Percentiles rank a stretch among this genome's conserved stretches.
Evolutionary conservation across 306 rosid species (phyloP).

Genomic region (Medicago lupulina): DNA sequence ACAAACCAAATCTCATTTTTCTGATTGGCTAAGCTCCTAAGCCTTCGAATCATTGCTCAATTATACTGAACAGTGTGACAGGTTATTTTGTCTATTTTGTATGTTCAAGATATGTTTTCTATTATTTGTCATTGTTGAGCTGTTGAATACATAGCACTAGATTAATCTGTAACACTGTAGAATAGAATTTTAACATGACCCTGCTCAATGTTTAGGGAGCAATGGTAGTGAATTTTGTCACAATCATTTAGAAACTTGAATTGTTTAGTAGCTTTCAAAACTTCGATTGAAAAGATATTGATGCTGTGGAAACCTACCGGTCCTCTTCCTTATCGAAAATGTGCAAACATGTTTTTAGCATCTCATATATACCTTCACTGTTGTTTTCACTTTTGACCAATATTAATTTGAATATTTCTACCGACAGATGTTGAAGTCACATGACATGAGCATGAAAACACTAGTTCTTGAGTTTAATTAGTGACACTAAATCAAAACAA

Average conservation of each 20-base stretch:
- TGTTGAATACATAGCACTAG: background rate
- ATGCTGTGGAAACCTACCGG: constrained; percentile 1
- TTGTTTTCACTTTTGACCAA: background rate
- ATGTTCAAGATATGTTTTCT: constrained; percentile 37
- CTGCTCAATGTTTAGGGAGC: constrained; percentile 45
- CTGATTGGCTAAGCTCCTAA: constrained; percentile 1
- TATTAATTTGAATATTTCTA: background rate
- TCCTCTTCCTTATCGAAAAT: constrained; percentile 20
- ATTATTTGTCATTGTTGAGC: constrained; percentile 40
- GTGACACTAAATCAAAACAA: too few relatives aligned
- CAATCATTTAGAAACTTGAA: constrained; percentile 32
- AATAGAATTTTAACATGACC: constrained; percentile 39
- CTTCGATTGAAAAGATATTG: constrained; percentile 26
- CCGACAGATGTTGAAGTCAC: constrained; percentile 4
- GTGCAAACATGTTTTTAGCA: constrained; percentile 27
- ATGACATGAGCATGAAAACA: background rate
- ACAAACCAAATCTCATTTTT: background rate
- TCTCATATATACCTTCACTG: constrained; percentile 8
- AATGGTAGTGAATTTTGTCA: constrained; percentile 37
- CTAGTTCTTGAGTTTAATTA: too few relatives aligned
- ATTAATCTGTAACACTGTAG: constrained; percentile 17
- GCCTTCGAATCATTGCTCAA: constrained; percentile 40
- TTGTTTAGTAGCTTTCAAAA: constrained; percentile 41
- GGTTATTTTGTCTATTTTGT: constrained; percentile 35
- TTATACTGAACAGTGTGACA: constrained; percentile 24